Evolutionary conservation across 2,329 filamentous ascomycete species (phyloP), one percentile per base, ranked within the genome.

Genomic region (Proliferodiscus dingleyae): DNA sequence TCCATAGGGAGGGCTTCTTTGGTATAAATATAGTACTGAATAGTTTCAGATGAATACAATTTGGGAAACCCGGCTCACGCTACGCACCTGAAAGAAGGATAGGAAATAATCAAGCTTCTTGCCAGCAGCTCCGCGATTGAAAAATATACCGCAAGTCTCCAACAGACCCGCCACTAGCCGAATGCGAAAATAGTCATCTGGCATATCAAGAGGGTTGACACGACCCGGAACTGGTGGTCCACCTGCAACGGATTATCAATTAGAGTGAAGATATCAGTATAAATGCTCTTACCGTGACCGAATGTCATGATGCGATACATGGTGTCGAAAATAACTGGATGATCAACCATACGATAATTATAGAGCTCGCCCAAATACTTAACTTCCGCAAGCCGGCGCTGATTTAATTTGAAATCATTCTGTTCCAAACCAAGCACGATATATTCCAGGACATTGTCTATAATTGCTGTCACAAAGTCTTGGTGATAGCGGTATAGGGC

Each of bases 41-140:
- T 54, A n/a, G 39, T n/a, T 36, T 49, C 37, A 45, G 51, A 58
- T 9, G 5, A 37, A 59, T 52, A 34, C 37, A 37, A 19, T n/a
- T 37, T 10, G 8, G 19, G 23, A 41, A 40, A 19, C 9, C 21
- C 29, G 16, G 19, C 15, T 63, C 5, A 29, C 23, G 16, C 5
- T 39, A 24, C 43, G 45, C 50, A 84, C 81, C 73, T 95, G 90
- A 59, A 98, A 89, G 68, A 97, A 97, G 0, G 86, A 91, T 50
- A 98, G 73, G 67, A 97, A 98, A 66, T 95, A 97, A 61, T 98
- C 93, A 8, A 98, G 77, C 68, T 97, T 98, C 73, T 97, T 97
- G 66, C 90, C 94, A 2, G 90, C 87, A 34, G 85, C 82, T 6
- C 94, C 93, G 58, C 91, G 85, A 65, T 93, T 93, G 60, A 96